Evolutionary conservation across 768 basidiomycete genomes (phyloP), one percentile per base, ranked within the genome.

Genomic region (Lactarius evosmus): DNA sequence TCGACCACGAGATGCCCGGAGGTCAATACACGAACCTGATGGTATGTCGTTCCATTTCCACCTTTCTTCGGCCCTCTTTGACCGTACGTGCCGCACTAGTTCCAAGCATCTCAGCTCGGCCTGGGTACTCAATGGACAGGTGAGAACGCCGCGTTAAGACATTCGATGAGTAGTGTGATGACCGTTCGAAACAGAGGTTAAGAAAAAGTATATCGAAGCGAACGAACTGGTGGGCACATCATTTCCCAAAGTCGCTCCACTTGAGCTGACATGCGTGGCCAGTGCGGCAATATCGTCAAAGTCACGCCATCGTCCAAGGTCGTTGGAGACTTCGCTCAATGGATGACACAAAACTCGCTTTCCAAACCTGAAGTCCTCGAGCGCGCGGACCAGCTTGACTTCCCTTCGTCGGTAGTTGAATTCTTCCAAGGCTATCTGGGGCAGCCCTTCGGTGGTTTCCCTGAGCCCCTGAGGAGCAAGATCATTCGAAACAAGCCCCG

Each of bases 371-470:
- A 98, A 62, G 95, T 99, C 33, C 73, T 95, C 61, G 83, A 86
- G 9, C 86, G 88, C 56, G 97, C 96, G 49, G 90, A 91, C 49
- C 83, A 85, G 62, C 86, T 99, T 64, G 97, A 99, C 76, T 98
- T 99, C 88, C 97, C 97, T 9, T 95, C 93, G 12, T 95, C 91
- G 36, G 93, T 94, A 53, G 92, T 94, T 46, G 96, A 98, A 72
- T 99, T 97, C 83, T 98, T 98, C 93, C 95, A 98, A 74, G 97
- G 97, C 19, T 96, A 95, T 77, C 91, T 99, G 67, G 96, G 97
- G 34, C 94, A 98, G 73, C 97, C 97, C 60, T 89, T 93, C 72
- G 97, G 95, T 73, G 96, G 97, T 54, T 98, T 98, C 90, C 97
- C 97, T 62, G 97, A 99, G 75, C 95, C 96, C 44, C 78, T 99